Evolutionary conservation across 257 asterid species (phyloP).

Genomic region (Handroanthus guayacan): DNA sequence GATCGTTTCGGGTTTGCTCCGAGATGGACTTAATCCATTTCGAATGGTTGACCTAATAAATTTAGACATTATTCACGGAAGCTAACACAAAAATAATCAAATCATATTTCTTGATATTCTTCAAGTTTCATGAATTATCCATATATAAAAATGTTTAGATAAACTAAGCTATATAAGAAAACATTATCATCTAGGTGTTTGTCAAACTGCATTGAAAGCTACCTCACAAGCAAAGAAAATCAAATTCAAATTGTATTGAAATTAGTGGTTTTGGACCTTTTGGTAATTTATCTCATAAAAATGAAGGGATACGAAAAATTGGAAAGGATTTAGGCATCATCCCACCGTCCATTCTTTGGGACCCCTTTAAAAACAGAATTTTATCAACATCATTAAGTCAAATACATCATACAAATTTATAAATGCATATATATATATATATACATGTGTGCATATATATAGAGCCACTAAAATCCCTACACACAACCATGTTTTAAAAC

Average conservation of each 20-base stretch:
- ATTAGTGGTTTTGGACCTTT: slow-evolving; percentile 7
- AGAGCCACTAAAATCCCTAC: background rate
- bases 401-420: background rate
- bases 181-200: slow-evolving; percentile 25
- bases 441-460: background rate
- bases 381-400: slow-evolving; percentile 25
- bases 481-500: background rate
- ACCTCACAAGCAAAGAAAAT: slow-evolving; percentile 12
- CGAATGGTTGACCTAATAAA: too few relatives aligned
- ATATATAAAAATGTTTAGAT: background rate
- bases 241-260: background rate
- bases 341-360: slow-evolving; percentile 36
- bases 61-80: too few relatives aligned
- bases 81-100: too few relatives aligned
- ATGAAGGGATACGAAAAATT: background rate
- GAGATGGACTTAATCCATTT: too few relatives aligned
- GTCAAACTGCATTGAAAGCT: slow-evolving; percentile 41
- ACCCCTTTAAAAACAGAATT: slow-evolving; percentile 14
- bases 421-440: background rate
- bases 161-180: background rate
- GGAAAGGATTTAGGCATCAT: slow-evolving; percentile 29
- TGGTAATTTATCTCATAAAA: background rate
- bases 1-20: too few relatives aligned
- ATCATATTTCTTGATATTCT: slow-evolving; percentile 29
- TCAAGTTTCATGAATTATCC: background rate